phyloP scores from a whole-genome alignment of 768 basidiomycete genomes.

The Psilocybe sp. region DNA sequence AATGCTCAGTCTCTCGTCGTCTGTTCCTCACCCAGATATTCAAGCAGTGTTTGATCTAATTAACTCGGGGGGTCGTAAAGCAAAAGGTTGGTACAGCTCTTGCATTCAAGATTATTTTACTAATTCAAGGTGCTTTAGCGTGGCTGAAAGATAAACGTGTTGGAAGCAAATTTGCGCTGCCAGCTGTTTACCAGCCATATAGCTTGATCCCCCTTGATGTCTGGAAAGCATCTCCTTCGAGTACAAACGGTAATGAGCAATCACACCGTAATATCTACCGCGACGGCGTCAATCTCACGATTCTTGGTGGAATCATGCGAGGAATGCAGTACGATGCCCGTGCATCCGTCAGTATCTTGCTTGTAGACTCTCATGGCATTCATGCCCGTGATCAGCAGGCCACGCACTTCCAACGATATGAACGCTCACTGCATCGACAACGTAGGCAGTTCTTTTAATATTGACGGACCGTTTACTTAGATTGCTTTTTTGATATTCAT shows the following conservation, averaged over 20 bases:
- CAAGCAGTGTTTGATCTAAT: conserved; percentile 13
- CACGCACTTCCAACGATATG: background rate
- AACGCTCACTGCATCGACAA: background rate
- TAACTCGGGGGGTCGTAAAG: conserved; percentile 16
- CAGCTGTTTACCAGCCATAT: conserved; percentile 21
- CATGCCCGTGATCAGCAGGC: conserved; percentile 1
- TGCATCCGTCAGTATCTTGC: conserved; percentile 2
- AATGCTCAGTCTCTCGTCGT: conserved; percentile 23
- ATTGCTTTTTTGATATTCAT: no score
- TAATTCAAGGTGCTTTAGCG: no score
- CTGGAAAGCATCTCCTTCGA: conserved; percentile 21
- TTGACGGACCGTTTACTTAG: no score
- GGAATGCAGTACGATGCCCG: conserved; percentile 19
- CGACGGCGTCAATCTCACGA: conserved; percentile 21
- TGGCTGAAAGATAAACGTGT: conserved; percentile 24
- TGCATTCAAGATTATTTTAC: no score
- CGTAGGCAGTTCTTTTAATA: background rate
- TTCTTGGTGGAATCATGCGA: conserved; percentile 22
- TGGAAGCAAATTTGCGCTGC: conserved; percentile 15
- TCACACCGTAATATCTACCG: conserved; percentile 20
- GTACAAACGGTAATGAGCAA: conserved; percentile 20
- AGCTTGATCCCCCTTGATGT: conserved; percentile 24
- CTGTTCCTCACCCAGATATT: conserved; percentile 13
- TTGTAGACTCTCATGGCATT: background rate
- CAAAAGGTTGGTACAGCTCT: conserved; percentile 11